These are phyloP conservation scores for Phlebiopsis flavidoalba DNA, from an alignment of 768 basidiomycete genomes.

Conservation along the genomic window DNA sequence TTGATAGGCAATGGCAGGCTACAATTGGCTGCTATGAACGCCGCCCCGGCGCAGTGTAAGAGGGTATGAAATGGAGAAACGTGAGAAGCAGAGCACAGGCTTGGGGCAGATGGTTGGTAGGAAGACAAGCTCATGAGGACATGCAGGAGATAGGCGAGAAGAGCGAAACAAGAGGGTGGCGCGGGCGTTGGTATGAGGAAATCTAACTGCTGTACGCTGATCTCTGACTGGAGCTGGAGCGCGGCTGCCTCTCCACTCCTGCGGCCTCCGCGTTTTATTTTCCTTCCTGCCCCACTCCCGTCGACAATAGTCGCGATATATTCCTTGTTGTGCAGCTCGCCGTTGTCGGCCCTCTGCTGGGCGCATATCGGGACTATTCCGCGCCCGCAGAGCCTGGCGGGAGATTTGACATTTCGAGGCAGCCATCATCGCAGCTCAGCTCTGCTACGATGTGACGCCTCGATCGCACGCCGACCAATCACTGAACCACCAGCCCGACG, in stretches of 20 bases:
- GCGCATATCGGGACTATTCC: neutral
- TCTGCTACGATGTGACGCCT: too few relatives aligned
- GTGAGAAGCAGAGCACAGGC: neutral
- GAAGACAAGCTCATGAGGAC: neutral
- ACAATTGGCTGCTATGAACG: constrained; percentile 1
- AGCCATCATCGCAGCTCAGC: too few relatives aligned
- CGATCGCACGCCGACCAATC: too few relatives aligned
- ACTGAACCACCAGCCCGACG: too few relatives aligned
- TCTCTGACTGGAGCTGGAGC: constrained; percentile 10
- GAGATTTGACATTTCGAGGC: too few relatives aligned
- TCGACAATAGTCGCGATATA: neutral
- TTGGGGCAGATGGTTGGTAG: neutral
- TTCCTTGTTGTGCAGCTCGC: too few relatives aligned
- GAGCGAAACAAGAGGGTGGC: neutral
- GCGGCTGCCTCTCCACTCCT: constrained; percentile 4
- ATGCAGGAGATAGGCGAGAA: neutral
- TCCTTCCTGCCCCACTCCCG: neutral
- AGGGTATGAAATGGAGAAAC: neutral
- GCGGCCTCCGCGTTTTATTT: neutral
- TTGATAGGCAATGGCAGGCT: neutral
- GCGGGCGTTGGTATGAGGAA: constrained; percentile 4
- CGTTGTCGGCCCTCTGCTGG: neutral
- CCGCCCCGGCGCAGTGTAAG: neutral
- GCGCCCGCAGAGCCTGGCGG: too few relatives aligned
- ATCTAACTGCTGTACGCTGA: neutral